These are phyloP conservation scores for Penicillium corylophilum DNA, from an alignment of 2,329 filamentous ascomycete genomes.

Conservation along the genomic window DNA sequence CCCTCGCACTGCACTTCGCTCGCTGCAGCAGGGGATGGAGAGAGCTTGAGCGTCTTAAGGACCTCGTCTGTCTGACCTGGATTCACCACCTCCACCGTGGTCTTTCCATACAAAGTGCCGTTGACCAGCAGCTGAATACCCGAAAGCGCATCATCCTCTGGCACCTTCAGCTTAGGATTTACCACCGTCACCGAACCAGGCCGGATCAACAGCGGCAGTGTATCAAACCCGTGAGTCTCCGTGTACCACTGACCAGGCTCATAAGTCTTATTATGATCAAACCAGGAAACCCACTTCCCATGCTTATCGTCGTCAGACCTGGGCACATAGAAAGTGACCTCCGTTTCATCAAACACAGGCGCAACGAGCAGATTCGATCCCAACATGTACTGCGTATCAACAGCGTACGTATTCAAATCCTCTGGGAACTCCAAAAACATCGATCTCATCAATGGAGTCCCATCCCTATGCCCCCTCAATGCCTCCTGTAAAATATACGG, in stretches of 20 bases:
- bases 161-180: constrained; percentile 28
- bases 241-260: constrained; percentile 55
- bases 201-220: constrained; percentile 59
- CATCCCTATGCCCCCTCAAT: constrained; percentile 50
- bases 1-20: constrained; percentile 20
- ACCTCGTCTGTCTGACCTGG: constrained; percentile 25
- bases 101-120: constrained; percentile 19
- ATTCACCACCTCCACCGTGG: constrained; percentile 28
- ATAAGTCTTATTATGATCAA: constrained; percentile 45
- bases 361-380: constrained; percentile 63
- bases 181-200: constrained; percentile 39
- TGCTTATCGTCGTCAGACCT: constrained; percentile 50
- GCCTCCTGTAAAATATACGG: constrained; percentile 59
- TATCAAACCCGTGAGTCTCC: constrained; percentile 60
- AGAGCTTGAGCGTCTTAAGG: constrained; percentile 24
- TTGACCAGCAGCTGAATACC: constrained; percentile 35
- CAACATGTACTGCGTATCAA: constrained; percentile 74
- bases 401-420: constrained; percentile 65
- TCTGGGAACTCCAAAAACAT: constrained; percentile 70
- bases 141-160: constrained; percentile 28
- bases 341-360: constrained; percentile 63
- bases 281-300: constrained; percentile 51
- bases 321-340: constrained; percentile 64
- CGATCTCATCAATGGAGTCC: constrained; percentile 63
- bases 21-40: constrained; percentile 7